Percentiles rank a stretch among this genome's conserved stretches.
These are phyloP conservation scores for Leccinum pellstonianum DNA, from an alignment of 768 basidiomycete genomes.

Conservation along the genomic window DNA sequence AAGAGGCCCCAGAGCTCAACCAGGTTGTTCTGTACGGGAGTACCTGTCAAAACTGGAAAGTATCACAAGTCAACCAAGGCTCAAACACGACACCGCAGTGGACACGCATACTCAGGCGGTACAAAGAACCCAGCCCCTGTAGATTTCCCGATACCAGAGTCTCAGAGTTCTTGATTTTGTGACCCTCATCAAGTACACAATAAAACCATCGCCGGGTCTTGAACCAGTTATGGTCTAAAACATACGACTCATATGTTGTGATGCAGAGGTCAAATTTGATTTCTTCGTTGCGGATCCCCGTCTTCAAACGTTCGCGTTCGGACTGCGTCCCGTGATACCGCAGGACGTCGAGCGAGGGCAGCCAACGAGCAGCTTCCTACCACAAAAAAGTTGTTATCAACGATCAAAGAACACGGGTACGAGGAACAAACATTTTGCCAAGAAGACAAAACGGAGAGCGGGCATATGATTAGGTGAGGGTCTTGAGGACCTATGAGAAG, in stretches of 20 bases:
- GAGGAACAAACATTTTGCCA: conserved; percentile 46
- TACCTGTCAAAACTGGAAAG: conserved; percentile 61
- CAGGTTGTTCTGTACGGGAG: conserved; percentile 69
- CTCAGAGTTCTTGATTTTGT: conserved; percentile 70
- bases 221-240: conserved; percentile 58
- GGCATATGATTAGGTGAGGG: conserved; percentile 73
- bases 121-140: conserved; percentile 54
- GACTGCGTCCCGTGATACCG: conserved; percentile 59
- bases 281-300: conserved; percentile 36
- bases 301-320: conserved; percentile 58
- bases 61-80: not conserved
- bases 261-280: conserved; percentile 49
- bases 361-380: conserved; percentile 55
- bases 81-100: not conserved
- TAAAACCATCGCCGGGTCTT: conserved; percentile 58
- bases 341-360: conserved; percentile 49
- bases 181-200: conserved; percentile 65
- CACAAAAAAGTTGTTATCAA: not conserved
- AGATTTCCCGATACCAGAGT: conserved; percentile 52
- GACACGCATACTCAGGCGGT: conserved; percentile 48
- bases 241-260: conserved; percentile 69
- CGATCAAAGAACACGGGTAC: not conserved
- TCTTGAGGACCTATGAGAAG: conserved; percentile 38
- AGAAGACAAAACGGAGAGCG: conserved; percentile 62
- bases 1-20: conserved; percentile 56